Evolutionary conservation across 495 filamentous ascomycete genomes (phyloP), one percentile per base, ranked within the genome.

Genomic region (Xeromyces bisporus): DNA sequence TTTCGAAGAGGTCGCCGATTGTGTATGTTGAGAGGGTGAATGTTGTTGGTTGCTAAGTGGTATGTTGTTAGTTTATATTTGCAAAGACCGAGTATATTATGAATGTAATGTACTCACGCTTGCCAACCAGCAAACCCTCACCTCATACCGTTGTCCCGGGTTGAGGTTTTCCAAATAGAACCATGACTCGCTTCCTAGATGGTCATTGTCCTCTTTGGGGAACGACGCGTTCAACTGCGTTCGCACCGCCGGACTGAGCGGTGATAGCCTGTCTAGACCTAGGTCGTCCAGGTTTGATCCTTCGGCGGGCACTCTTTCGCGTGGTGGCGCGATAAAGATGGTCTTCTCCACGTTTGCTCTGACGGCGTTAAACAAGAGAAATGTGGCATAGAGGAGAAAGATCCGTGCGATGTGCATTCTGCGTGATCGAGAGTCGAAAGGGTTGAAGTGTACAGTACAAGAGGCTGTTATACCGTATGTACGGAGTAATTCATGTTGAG

Each of bases 101-200:
- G 11, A 28, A 43, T 32, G 34, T 20, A 27, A 23, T 18, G 36
- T 13, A 65, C 77, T 53, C 69, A 92, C 87, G 18, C 75, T 91
- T 26, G 89, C 89, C 39, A 80, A 62, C 89, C 89, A 97, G 55
- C 89, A 97, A 37, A 94, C 64, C 14, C 89, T 71, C 18, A 93
- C 71, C 60, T 97, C 89, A 60, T 96, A 93, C 36, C 86, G 71
- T 43, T 78, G 77, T 7, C 72, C 67, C 12, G 71, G 64, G 12
- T 51, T 63, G 29, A 97, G 64, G n/a, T 68, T 55, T 32, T 84
- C 68, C n/a, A 97, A 67, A 18, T 87, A 61, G 40, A 80, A 70
- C 89, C 89, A 94, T 23, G 83, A 75, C 18, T 75, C 57, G 13
- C 62, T 56, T 5, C 82, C 85, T 3, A 59, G 35, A n/a, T 62